Conservation (phyloP, 306 rosid species). For the Ormosia semicastrata region DNA sequence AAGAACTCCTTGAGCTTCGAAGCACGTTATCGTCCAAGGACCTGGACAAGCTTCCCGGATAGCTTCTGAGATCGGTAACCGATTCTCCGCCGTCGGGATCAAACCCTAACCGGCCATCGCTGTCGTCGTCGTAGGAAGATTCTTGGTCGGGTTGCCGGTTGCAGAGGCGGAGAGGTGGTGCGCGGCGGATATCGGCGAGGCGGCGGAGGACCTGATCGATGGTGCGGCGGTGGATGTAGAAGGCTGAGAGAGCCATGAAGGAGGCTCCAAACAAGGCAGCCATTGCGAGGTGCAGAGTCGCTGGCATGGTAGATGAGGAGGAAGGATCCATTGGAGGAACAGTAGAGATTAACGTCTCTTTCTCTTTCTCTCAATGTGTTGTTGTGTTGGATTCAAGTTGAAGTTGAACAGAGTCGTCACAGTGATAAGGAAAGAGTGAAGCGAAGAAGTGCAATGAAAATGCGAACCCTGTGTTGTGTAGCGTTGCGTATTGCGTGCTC, state of each 20-base stretch:
- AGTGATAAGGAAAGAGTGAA: neutral
- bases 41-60: conserved; percentile 32
- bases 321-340: conserved; percentile 25
- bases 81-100: conserved; percentile 9
- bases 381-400: neutral
- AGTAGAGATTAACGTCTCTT: neutral
- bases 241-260: conserved; percentile 76
- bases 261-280: conserved; percentile 81
- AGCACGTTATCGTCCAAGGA: conserved; percentile 41
- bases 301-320: conserved; percentile 34
- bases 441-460: neutral
- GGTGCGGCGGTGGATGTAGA: conserved; percentile 82
- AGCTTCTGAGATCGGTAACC: conserved; percentile 16
- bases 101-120: neutral
- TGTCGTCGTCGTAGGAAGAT: neutral
- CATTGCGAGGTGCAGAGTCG: conserved; percentile 65
- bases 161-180: neutral
- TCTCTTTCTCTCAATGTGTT: neutral
- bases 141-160: neutral
- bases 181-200: conserved; percentile 60
- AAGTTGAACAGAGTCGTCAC: neutral
- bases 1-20: conserved; percentile 46
- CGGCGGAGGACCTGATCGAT: conserved; percentile 72
- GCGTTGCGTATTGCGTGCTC: neutral
- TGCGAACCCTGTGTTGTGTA: no score